Evolutionary conservation across 768 basidiomycete genomes (phyloP).

Genomic region (Cystobasidiopsis lactophilus): DNA sequence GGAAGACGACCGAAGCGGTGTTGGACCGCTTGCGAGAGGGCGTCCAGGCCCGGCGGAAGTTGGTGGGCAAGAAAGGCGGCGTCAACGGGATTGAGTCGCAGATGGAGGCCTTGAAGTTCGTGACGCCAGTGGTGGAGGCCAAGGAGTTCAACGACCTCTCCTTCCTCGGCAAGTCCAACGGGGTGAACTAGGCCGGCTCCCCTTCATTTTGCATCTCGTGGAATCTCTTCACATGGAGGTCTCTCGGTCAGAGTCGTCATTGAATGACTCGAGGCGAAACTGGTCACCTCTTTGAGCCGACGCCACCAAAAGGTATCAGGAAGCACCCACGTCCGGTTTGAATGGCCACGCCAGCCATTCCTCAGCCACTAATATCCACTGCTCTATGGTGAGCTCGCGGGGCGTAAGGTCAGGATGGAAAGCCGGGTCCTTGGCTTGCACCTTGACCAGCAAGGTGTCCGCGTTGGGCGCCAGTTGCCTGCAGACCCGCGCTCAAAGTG

Average conservation of each 20-base stretch:
- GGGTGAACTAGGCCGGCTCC: not conserved
- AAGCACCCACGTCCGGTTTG: not conserved
- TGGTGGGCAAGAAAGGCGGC: constrained; percentile 2
- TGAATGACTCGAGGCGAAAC: not conserved
- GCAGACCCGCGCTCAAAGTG: not conserved
- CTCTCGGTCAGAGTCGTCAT: not conserved
- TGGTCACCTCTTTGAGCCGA: not conserved
- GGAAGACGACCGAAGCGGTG: constrained; percentile 61
- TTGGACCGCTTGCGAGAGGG: constrained; percentile 72
- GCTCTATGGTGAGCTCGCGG: not conserved
- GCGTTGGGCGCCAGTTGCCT: constrained; percentile 7
- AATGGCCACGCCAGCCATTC: constrained; percentile 9
- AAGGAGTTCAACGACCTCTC: constrained; percentile 11
- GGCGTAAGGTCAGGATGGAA: not conserved
- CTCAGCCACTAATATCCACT: constrained; percentile 1
- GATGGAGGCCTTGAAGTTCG: not conserved
- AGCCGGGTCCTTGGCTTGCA: not conserved
- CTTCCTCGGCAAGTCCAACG: not conserved
- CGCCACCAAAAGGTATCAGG: not conserved
- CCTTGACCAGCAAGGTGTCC: not conserved
- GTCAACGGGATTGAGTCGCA: not conserved
- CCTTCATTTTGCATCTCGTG: not conserved
- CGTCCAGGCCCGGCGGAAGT: constrained; percentile 43
- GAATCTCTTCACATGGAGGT: not conserved
- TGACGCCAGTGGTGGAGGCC: not conserved